These are phyloP conservation scores for Pleurotus platypus DNA, from an alignment of 768 basidiomycete genomes.

Conservation along the genomic window DNA sequence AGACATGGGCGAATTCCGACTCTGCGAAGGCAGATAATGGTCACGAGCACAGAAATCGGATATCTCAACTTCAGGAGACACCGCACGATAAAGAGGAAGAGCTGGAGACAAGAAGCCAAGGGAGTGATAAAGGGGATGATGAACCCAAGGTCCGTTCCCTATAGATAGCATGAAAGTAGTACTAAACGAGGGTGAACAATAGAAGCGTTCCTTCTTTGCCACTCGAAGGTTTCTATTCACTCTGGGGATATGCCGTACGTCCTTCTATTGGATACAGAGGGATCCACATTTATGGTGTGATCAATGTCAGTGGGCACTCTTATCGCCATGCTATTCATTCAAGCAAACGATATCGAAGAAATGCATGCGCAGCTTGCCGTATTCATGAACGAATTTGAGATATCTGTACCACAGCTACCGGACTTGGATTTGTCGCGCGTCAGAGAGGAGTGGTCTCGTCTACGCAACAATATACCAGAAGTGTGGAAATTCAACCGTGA, in stretches of 20 bases:
- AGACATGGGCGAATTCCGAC: slow-evolving; percentile 22
- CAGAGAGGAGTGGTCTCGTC: slow-evolving; percentile 66
- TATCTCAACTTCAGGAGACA: background rate
- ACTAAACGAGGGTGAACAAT: too few relatives aligned
- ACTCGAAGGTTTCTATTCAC: slow-evolving; percentile 65
- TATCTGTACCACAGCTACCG: slow-evolving; percentile 60
- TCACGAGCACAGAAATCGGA: background rate
- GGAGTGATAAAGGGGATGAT: background rate
- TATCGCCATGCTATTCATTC: slow-evolving; percentile 61
- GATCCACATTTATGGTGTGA: slow-evolving; percentile 6
- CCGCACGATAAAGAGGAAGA: slow-evolving; percentile 1
- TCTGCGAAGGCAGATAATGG: slow-evolving; percentile 8
- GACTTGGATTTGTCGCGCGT: slow-evolving; percentile 65
- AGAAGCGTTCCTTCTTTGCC: slow-evolving; percentile 19
- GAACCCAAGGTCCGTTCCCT: background rate
- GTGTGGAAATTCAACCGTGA: slow-evolving; percentile 80
- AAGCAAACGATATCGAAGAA: slow-evolving; percentile 63
- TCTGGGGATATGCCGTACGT: slow-evolving; percentile 61
- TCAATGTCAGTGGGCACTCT: slow-evolving; percentile 53
- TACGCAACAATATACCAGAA: slow-evolving; percentile 70
- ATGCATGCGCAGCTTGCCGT: slow-evolving; percentile 66
- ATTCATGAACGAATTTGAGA: slow-evolving; percentile 67
- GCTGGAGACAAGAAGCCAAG: background rate
- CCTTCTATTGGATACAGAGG: slow-evolving; percentile 4
- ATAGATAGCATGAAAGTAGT: too few relatives aligned